phyloP scores from a whole-genome alignment of 1,284 basidiomycete species.

The Ganoderma lingzhi region DNA sequence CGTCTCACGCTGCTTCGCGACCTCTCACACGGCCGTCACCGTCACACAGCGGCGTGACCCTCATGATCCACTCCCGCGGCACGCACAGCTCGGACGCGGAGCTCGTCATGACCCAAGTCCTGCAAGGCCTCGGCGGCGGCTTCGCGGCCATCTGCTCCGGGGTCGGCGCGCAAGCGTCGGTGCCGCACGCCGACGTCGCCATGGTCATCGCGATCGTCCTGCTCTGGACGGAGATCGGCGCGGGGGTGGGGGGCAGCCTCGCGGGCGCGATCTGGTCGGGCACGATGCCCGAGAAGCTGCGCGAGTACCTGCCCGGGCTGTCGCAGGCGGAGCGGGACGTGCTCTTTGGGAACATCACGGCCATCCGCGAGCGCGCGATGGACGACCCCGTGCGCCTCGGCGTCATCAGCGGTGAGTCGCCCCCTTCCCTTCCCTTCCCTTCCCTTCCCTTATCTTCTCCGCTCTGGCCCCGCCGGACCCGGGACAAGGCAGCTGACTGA shows the following conservation, averaged over 20 bases:
- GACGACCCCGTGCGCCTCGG: constrained; percentile 65
- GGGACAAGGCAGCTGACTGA: neutral
- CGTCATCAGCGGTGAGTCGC: constrained; percentile 56
- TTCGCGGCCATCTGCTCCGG: constrained; percentile 76
- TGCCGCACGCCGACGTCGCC: constrained; percentile 80
- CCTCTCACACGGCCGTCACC: neutral
- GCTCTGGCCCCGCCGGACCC: too few relatives aligned
- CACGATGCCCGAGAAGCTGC: constrained; percentile 67
- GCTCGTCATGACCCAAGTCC: constrained; percentile 74
- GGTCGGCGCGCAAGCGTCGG: constrained; percentile 82
- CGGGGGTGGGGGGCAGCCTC: constrained; percentile 73
- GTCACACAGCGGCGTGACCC: constrained; percentile 60
- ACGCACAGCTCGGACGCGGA: constrained; percentile 65
- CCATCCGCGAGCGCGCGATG: constrained; percentile 53
- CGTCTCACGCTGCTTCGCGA: neutral
- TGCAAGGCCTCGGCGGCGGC: constrained; percentile 86
- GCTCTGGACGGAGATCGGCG: constrained; percentile 83
- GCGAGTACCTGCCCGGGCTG: constrained; percentile 56
- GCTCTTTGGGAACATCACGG: constrained; percentile 60
- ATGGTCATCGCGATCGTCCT: constrained; percentile 87
- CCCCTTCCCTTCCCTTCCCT: too few relatives aligned
- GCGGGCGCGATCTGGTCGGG: constrained; percentile 68
- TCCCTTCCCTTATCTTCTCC: too few relatives aligned
- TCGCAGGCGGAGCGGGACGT: constrained; percentile 44
- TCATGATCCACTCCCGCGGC: constrained; percentile 79